Evolutionary conservation across 768 basidiomycete genomes (phyloP), one percentile per base, ranked within the genome.

Genomic region (Exsudoporus frostii): DNA sequence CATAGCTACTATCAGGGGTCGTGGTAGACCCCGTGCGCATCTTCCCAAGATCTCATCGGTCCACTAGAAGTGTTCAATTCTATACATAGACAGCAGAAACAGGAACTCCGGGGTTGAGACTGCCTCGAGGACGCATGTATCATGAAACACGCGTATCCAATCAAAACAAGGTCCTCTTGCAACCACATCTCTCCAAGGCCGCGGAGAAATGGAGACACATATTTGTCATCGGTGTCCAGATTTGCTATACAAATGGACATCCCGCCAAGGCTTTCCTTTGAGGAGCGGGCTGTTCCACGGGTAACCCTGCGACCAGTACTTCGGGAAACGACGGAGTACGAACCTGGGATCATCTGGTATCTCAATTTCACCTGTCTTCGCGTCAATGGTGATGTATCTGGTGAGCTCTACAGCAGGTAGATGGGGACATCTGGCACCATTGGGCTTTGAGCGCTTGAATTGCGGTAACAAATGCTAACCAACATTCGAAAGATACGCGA

Each of bases 401-500:
- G 89, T 90, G 30, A 90, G 76, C 69, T 92, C 90, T 13, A 88
- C 74, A 10, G 85, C 83, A 45, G 90, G 82, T 46, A 71, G 69
- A 20, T 78, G 76, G 44, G 78, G 75, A 66, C 91, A 92, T 57
- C 91, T 92, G 58, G 51, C 22, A 19, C 38, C 38, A 41, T 34
- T 9, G 14, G 20, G 25, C 41, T 53, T 37, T 62, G 39, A 64
- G 54, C 29, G 24, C 19, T 45, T 17, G 32, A 34, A 33, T 19
- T 14, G 29, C 10, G 9, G 58, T 63, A 27, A 38, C 15, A 41
- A 50, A 36, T 24, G 38, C 24, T 9, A 8, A 69, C 83, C 70
- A 62, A 88, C 90, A 89, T 72, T 66, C 76, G 75, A 61, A 94
- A 88, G 25, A 92, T 75, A 15, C 92, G 82, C 27, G 86, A 81